Evolutionary conservation across 768 basidiomycete genomes (phyloP).

Genomic region (Trichaptum fuscoviolaceum): DNA sequence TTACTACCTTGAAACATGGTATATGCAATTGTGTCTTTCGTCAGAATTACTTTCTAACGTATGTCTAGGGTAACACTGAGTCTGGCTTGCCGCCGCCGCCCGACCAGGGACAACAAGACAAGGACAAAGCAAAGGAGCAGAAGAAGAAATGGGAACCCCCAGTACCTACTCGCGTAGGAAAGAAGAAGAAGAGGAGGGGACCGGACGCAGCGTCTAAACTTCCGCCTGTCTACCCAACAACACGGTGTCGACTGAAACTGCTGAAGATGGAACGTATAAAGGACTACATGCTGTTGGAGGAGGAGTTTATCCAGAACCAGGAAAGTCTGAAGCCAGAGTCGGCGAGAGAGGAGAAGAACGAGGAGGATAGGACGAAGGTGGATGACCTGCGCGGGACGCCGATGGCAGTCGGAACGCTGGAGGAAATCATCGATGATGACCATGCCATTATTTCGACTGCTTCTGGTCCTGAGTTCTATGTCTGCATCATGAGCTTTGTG

Average conservation of each 20-base stretch:
- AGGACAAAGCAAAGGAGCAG: constrained; percentile 46
- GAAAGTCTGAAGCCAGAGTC: constrained; percentile 85
- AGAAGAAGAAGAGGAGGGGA: constrained; percentile 91
- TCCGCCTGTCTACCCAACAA: constrained; percentile 89
- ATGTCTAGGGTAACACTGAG: constrained; percentile 63
- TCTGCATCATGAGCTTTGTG: constrained; percentile 95
- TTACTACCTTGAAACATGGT: neutral
- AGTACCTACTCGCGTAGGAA: constrained; percentile 92
- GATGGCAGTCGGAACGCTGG: constrained; percentile 97
- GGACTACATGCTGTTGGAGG: constrained; percentile 93
- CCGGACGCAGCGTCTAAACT: constrained; percentile 88
- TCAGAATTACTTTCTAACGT: neutral
- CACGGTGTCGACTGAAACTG: constrained; percentile 90
- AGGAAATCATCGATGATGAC: constrained; percentile 97
- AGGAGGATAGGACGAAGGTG: constrained; percentile 89
- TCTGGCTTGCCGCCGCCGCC: constrained; percentile 46
- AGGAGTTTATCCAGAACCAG: constrained; percentile 91
- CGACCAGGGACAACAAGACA: constrained; percentile 40
- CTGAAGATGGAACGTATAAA: constrained; percentile 98
- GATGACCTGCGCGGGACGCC: constrained; percentile 93
- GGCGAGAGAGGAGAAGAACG: constrained; percentile 89
- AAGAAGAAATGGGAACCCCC: constrained; percentile 99
- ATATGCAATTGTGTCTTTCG: neutral
- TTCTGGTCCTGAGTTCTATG: constrained; percentile 94
- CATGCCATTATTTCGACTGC: constrained; percentile 98